These are phyloP conservation scores for Aspergillus cavernicola DNA, from an alignment of 495 filamentous ascomycete species.

Conservation along the genomic window DNA sequence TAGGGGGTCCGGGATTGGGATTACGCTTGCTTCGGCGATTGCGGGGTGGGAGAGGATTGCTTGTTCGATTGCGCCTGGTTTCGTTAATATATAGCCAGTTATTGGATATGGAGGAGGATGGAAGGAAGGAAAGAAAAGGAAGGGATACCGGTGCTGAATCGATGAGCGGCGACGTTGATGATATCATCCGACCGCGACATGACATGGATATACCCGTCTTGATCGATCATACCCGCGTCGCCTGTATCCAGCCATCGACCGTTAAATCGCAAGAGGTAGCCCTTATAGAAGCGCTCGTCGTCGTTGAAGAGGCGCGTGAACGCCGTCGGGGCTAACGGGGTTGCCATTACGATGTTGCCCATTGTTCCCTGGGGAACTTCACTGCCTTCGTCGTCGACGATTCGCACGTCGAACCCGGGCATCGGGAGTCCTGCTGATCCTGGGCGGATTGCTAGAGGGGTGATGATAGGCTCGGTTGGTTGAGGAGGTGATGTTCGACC, in stretches of 20 bases:
- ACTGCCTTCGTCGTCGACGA: conserved; percentile 75
- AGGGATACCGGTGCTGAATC: conserved; percentile 75
- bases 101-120: too few relatives aligned
- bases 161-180: conserved; percentile 92
- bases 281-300: conserved; percentile 74
- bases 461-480: conserved; percentile 3
- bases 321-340: conserved; percentile 79
- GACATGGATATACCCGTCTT: conserved; percentile 78
- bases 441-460: conserved; percentile 60
- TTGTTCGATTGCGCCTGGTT: conserved; percentile 76
- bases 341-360: conserved; percentile 85
- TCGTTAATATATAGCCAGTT: too few relatives aligned
- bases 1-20: conserved; percentile 76
- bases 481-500: conserved; percentile 11
- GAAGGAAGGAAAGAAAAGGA: background rate
- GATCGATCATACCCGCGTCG: conserved; percentile 81
- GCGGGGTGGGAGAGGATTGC: conserved; percentile 75
- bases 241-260: conserved; percentile 86
- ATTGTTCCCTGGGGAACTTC: conserved; percentile 65
- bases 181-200: conserved; percentile 88
- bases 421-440: conserved; percentile 85
- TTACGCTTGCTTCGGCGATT: conserved; percentile 77
- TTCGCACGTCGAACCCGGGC: conserved; percentile 83
- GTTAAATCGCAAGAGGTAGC: conserved; percentile 75
- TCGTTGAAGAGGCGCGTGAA: conserved; percentile 84